A percentile compares a stretch with the other conserved stretches of the same genome.
phyloP scores from a whole-genome alignment of 208 protist genomes.

The Acanthamoeba sp. region DNA sequence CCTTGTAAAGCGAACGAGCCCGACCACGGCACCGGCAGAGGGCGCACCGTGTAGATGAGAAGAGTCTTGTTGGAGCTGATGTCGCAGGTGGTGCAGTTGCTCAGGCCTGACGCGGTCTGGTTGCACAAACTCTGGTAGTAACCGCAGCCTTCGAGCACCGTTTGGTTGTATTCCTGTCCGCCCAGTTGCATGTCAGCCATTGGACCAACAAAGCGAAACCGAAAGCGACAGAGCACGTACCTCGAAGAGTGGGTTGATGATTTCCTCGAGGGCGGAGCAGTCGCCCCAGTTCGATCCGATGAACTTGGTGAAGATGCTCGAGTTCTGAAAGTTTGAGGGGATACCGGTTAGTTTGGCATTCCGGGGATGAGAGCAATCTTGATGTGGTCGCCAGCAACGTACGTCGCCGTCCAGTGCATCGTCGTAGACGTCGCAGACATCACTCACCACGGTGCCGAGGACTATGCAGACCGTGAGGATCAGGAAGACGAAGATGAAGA shows the following conservation, averaged over 20 bases:
- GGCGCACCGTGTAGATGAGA: neutral
- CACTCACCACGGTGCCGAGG: neutral
- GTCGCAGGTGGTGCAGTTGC: neutral
- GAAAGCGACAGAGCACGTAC: neutral
- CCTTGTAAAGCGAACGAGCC: no score
- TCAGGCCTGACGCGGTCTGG: neutral
- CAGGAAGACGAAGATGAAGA: conserved; percentile 45
- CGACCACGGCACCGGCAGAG: no score
- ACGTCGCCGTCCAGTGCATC: neutral
- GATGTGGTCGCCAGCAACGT: neutral
- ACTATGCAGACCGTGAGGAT: conserved; percentile 21
- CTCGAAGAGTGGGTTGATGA: conserved; percentile 22
- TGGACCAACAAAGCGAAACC: neutral
- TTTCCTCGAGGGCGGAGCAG: neutral
- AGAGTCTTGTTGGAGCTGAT: neutral
- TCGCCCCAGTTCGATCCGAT: neutral
- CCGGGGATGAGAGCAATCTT: no score
- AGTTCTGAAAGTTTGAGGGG: no score
- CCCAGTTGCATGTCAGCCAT: neutral
- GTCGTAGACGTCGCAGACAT: conserved; percentile 39
- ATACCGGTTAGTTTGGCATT: no score
- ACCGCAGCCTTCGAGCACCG: neutral
- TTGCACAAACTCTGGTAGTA: neutral
- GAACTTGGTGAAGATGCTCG: conserved; percentile 17
- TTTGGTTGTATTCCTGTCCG: neutral